These are phyloP conservation scores for Penicillium sp. DNA, from an alignment of 2,329 filamentous ascomycete species.

Conservation along the genomic window DNA sequence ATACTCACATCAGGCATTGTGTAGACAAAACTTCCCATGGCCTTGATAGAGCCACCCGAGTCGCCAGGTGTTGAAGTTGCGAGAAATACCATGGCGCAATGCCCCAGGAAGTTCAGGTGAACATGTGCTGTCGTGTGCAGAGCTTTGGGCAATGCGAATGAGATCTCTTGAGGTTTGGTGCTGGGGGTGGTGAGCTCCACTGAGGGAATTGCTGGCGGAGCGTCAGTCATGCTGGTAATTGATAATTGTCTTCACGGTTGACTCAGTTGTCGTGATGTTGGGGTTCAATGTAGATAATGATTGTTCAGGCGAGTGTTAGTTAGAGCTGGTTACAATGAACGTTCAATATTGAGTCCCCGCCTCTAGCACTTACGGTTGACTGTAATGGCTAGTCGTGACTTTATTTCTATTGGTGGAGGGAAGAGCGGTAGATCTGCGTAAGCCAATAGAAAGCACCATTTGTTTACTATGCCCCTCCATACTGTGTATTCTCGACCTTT, in stretches of 20 bases:
- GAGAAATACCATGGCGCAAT: slow-evolving; percentile 55
- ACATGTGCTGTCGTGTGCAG: slow-evolving; percentile 57
- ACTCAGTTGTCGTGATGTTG: neutral
- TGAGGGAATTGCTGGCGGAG: slow-evolving; percentile 14
- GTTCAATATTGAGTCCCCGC: slow-evolving; percentile 4
- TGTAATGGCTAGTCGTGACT: neutral
- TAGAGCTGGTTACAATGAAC: neutral
- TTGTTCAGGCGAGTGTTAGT: neutral
- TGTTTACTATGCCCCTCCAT: slow-evolving; percentile 11
- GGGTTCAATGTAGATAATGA: neutral
- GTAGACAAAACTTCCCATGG: slow-evolving; percentile 88
- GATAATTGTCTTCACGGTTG: neutral
- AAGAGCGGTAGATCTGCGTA: neutral
- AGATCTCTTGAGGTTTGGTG: slow-evolving; percentile 51
- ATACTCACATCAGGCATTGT: slow-evolving; percentile 77
- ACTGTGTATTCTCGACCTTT: neutral
- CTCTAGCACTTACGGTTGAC: neutral
- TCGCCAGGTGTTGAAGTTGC: slow-evolving; percentile 51
- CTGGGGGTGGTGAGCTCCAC: slow-evolving; percentile 24
- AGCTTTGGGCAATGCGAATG: slow-evolving; percentile 55
- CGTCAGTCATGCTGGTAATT: slow-evolving; percentile 16
- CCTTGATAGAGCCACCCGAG: slow-evolving; percentile 39
- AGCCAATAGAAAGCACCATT: slow-evolving; percentile 3
- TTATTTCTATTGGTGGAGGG: neutral
- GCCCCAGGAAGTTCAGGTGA: slow-evolving; percentile 54